phyloP scores from a whole-genome alignment of 2,329 filamentous ascomycete genomes.

The Alternaria atra region DNA sequence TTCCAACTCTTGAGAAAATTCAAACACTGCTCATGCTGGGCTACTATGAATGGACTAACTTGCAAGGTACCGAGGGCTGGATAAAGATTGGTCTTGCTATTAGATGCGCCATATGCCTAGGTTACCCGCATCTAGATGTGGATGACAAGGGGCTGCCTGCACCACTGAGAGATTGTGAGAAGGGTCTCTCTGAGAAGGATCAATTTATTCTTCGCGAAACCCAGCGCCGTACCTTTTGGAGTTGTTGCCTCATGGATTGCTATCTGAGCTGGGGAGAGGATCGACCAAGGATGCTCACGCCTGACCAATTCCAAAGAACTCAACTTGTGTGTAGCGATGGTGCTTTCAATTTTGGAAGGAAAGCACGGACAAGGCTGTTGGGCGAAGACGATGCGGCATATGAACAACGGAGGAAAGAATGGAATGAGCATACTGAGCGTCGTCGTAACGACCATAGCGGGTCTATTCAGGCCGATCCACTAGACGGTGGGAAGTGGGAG shows the following conservation, averaged over 20 bases:
- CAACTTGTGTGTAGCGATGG: slow-evolving; percentile 74
- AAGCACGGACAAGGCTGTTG: slow-evolving; percentile 57
- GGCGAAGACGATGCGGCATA: slow-evolving; percentile 29
- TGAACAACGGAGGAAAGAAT: slow-evolving; percentile 18
- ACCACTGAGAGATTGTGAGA: slow-evolving; percentile 12
- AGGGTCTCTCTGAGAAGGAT: slow-evolving; percentile 40
- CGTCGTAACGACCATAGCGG: slow-evolving; percentile 6
- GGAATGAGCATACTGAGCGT: slow-evolving; percentile 8
- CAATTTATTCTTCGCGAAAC: slow-evolving; percentile 69
- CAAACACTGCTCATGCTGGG: slow-evolving; percentile 76
- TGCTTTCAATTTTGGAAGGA: slow-evolving; percentile 69
- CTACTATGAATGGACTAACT: slow-evolving; percentile 75
- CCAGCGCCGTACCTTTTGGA: slow-evolving; percentile 75
- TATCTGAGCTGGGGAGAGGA: slow-evolving; percentile 72
- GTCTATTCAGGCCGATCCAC: background rate
- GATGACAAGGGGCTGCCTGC: slow-evolving; percentile 33
- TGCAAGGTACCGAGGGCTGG: slow-evolving; percentile 70
- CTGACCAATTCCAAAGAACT: slow-evolving; percentile 66
- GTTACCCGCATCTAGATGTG: slow-evolving; percentile 41
- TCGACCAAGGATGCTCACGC: slow-evolving; percentile 66
- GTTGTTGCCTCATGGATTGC: slow-evolving; percentile 76
- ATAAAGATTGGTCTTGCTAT: slow-evolving; percentile 69
- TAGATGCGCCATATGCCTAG: slow-evolving; percentile 62
- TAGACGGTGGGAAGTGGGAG: slow-evolving; percentile 61
- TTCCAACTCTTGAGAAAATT: slow-evolving; percentile 68